A percentile compares a stretch with the other conserved stretches of the same genome.
phyloP scores from a whole-genome alignment of 495 filamentous ascomycete genomes.

The Delitschia confertaspora region DNA sequence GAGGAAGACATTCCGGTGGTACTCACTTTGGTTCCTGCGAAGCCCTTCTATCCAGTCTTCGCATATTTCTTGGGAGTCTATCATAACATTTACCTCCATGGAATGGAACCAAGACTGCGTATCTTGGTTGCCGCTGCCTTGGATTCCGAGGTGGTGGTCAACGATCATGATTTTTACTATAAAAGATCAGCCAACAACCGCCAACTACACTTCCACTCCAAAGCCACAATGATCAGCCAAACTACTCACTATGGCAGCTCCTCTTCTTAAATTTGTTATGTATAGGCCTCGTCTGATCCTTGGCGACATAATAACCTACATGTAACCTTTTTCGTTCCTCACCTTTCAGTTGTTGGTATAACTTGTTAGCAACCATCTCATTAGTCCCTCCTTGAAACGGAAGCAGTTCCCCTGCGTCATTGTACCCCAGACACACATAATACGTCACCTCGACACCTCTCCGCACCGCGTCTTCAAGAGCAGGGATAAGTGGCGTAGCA shows the following conservation, averaged over 20 bases:
- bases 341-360: constrained; percentile 45
- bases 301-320: constrained; percentile 60
- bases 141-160: constrained; percentile 57
- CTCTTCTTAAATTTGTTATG: constrained; percentile 52
- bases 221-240: too few species aligned
- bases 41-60: constrained; percentile 53
- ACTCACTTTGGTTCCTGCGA: constrained; percentile 51
- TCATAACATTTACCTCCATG: constrained; percentile 66
- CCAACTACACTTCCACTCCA: too few species aligned
- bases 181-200: too few species aligned
- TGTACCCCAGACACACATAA: constrained; percentile 70
- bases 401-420: constrained; percentile 66
- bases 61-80: constrained; percentile 55
- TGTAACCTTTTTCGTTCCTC: constrained; percentile 44
- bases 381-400: constrained; percentile 70
- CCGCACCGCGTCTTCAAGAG: constrained; percentile 52
- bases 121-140: constrained; percentile 71
- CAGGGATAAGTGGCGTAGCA: constrained; percentile 55
- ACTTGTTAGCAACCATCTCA: constrained; percentile 52
- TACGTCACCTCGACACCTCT: constrained; percentile 57
- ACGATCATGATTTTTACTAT: constrained; percentile 63
- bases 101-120: constrained; percentile 74
- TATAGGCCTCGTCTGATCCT: constrained; percentile 60
- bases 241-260: constrained; percentile 51
- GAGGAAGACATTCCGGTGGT: neutral